Evolutionary conservation across 768 basidiomycete species (phyloP), one percentile per base, ranked within the genome.

Genomic region (Boletus patriciae): DNA sequence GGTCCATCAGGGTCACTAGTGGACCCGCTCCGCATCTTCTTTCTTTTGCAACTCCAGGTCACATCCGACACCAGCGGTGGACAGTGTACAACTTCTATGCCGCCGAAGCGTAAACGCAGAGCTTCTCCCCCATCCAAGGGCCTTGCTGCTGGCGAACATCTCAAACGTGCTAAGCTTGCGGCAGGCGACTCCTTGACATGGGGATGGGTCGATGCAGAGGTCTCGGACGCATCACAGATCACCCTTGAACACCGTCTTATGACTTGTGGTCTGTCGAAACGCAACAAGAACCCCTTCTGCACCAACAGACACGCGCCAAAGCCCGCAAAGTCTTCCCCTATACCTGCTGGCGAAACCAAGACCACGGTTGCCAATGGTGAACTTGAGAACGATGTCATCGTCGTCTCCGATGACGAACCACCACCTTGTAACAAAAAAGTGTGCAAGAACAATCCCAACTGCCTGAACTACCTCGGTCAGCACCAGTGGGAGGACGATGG

Each of bases 401-500:
- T 89, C 19, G 78, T 90, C 37, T 86, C 87, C 1, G 89, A 90
- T 52, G 83, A 88, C 38, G 86, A 89, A 46, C 69, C 64, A 36
- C 73, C 73, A 4, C 63, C 69, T 16, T 93, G 92, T 66, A 77
- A 69, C 55, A 84, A 82, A 64, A 87, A 82, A 57, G 29, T 49
- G 6, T 98, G 96, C 73, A 86, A 81, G 63, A 72, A 72, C 47
- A 95, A 94, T 66, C 90, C 92, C 10, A 83, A 87, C 50, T 97
- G 96, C 70, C 75, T 95, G 52, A 96, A 94, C 69, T 86, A 92
- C 73, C 74, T 97, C 31, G 92, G 92, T 6, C 92, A 92, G 64
- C 85, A 88, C 27, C 77, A 79, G 60, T 96, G 93, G 88, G 87
- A 91, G 68, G 76, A 82, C 57, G 79, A 83, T 78, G 85, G 90